Evolutionary conservation across 2,329 filamentous ascomycete species (phyloP).

Genomic region (Magnaporthiopsis rhizophila): DNA sequence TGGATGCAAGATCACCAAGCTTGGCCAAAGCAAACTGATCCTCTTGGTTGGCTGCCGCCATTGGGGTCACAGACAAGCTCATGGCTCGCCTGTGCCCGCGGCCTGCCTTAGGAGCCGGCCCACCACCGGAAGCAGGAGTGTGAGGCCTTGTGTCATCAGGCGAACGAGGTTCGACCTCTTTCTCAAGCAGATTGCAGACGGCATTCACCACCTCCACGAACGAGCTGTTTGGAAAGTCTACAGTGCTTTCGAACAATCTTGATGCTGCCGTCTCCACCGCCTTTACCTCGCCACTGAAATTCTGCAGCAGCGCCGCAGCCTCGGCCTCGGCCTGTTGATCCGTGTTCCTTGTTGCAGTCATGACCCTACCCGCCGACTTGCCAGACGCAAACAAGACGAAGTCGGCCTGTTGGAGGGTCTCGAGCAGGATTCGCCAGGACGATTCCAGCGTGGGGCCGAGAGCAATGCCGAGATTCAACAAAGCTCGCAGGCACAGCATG

Average conservation of each 20-base stretch:
- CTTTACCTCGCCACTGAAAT: conserved; percentile 72
- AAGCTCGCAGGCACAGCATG: conserved; percentile 76
- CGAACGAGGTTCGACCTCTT: conserved; percentile 20
- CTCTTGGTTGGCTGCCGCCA: conserved; percentile 48
- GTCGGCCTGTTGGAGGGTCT: conserved; percentile 88
- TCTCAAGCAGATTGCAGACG: conserved; percentile 61
- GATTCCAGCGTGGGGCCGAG: conserved; percentile 77
- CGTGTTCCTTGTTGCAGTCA: conserved; percentile 35
- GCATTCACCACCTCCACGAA: conserved; percentile 73
- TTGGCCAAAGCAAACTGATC: conserved; percentile 64
- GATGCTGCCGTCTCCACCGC: conserved; percentile 84
- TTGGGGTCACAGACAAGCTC: conserved; percentile 37
- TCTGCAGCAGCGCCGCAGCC: conserved; percentile 44
- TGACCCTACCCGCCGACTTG: conserved; percentile 44
- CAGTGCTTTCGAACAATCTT: conserved; percentile 82
- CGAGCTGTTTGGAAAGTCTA: conserved; percentile 76
- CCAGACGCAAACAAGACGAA: conserved; percentile 66
- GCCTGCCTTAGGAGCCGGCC: conserved; percentile 24
- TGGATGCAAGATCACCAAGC: conserved; percentile 61
- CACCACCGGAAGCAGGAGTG: conserved; percentile 23
- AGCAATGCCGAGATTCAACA: conserved; percentile 93
- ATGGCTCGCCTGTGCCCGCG: conserved; percentile 31
- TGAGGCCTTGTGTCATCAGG: conserved; percentile 26
- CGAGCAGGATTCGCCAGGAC: conserved; percentile 86
- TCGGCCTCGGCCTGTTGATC: conserved; percentile 45